Percentiles rank a stretch among this genome's conserved stretches.
phyloP scores from a whole-genome alignment of 768 basidiomycete genomes.

The Fibroporia radiculosa region DNA sequence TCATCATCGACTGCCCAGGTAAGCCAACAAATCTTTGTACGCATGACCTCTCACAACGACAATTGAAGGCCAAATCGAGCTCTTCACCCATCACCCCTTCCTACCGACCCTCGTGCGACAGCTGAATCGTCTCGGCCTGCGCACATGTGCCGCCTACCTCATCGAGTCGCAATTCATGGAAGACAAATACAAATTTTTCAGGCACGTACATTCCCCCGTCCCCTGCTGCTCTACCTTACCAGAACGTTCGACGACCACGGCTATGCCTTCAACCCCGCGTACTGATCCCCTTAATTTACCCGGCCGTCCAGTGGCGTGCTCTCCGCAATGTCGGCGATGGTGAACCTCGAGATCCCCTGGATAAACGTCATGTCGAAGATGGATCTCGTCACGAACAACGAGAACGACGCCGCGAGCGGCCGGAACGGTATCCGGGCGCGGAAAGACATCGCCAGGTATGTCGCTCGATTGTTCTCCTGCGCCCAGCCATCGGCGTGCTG shows the following conservation, averaged over 20 bases:
- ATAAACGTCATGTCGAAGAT: slow-evolving; percentile 99
- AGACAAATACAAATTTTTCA: slow-evolving; percentile 97
- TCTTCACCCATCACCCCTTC: slow-evolving; percentile 98
- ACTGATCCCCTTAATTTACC: neutral
- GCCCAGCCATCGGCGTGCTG: too few relatives aligned
- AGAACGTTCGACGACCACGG: neutral
- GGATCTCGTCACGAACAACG: slow-evolving; percentile 78
- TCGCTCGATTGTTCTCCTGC: neutral
- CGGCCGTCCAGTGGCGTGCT: slow-evolving; percentile 72
- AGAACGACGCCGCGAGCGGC: slow-evolving; percentile 51
- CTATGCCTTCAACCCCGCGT: neutral
- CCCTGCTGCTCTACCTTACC: neutral
- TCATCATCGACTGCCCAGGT: slow-evolving; percentile 90
- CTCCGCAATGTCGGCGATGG: slow-evolving; percentile 99
- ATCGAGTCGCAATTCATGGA: slow-evolving; percentile 99
- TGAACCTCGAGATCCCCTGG: slow-evolving; percentile 94
- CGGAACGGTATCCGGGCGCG: slow-evolving; percentile 67
- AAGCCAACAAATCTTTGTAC: too few relatives aligned
- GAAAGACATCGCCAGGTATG: slow-evolving; percentile 79
- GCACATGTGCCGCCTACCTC: slow-evolving; percentile 85
- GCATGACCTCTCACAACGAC: too few relatives aligned
- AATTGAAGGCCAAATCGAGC: slow-evolving; percentile 92
- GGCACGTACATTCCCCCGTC: slow-evolving; percentile 33
- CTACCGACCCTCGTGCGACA: slow-evolving; percentile 83
- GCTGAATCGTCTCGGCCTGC: slow-evolving; percentile 67